Base-by-base conservation (phyloP, 2,329 filamentous ascomycete genomes). In the Aurifilum marmelostoma region DNA sequence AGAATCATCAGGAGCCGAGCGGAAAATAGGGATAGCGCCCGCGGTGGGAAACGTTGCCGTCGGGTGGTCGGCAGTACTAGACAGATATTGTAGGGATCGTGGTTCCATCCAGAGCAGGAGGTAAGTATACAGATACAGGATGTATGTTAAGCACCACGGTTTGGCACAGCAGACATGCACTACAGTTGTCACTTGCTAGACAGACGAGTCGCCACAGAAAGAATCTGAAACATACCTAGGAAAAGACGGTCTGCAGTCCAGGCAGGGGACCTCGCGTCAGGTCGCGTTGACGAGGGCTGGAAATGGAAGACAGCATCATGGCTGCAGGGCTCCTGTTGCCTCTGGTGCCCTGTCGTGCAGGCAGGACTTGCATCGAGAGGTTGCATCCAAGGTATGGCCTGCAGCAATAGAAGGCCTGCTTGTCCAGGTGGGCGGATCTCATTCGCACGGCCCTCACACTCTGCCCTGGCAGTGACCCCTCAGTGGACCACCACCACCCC, bases 401-500 rank as follows among this genome's bases (percentile, higher is more conserved):
- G 56, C 56, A 59, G 56, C 56, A 59, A n/a, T 16, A 37, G 29
- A n/a, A 59, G 56, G 29, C 21, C 18, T 60, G 56, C 56, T 12
- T 39, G 58, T 39, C 58, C 58, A 60, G 58, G 29, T 59, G 56
- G 56, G 56, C 32, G 56, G 34, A 39, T 18, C 59, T 62, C 59
- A 62, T 62, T 62, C 59, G 59, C 59, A 62, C 37, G 59, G n/a
- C 56, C 56, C 18, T 59, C 27, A 59, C 56, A 41, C 59, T 29
- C 27, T 56, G 52, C 24, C 52, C 52, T 18, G 24, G 52, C 24
- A 27, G 37, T 27, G 14, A 52, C 61, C 61, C 61, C 61, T 47
- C 61, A 34, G 61, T 63, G 61, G 61, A 29, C n/a, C 60, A 43
- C 41, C 41, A 4, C 34, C 34, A 4, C 34, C 34, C 41, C 16